Conservation (phyloP, 2,329 filamentous ascomycete species). For the Parastagonospora avenae region DNA sequence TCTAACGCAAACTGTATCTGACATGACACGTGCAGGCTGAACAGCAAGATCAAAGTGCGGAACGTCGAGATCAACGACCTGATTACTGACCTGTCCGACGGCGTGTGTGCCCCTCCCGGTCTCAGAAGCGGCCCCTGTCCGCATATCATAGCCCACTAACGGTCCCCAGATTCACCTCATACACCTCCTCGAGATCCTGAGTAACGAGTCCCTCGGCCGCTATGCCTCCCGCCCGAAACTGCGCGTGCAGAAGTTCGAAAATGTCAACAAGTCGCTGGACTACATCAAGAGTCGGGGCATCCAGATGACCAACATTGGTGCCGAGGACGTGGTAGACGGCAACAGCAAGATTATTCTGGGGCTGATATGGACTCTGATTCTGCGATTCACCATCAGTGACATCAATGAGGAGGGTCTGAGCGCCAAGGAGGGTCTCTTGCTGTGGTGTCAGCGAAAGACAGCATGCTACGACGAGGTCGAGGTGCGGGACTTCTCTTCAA, state of each 20-base stretch:
- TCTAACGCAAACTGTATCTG: slow-evolving; percentile 11
- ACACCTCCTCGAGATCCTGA: slow-evolving; percentile 95
- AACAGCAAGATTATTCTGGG: slow-evolving; percentile 97
- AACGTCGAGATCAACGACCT: slow-evolving; percentile 83
- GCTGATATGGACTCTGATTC: slow-evolving; percentile 97
- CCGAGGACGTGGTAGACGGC: slow-evolving; percentile 96
- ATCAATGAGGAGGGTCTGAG: slow-evolving; percentile 98
- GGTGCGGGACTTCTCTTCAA: slow-evolving; percentile 89
- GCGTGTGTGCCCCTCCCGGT: slow-evolving; percentile 64
- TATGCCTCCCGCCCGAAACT: slow-evolving; percentile 97
- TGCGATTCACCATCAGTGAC: slow-evolving; percentile 97
- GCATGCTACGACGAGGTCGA: slow-evolving; percentile 98
- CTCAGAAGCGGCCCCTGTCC: slow-evolving; percentile 6
- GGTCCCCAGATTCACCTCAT: slow-evolving; percentile 80
- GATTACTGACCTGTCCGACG: slow-evolving; percentile 88
- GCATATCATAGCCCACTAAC: slow-evolving; percentile 13
- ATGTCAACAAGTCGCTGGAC: slow-evolving; percentile 93
- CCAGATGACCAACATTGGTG: slow-evolving; percentile 97
- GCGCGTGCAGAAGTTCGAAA: slow-evolving; percentile 95
- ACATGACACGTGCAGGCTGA: slow-evolving; percentile 69
- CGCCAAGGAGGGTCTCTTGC: slow-evolving; percentile 88
- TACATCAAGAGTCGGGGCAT: slow-evolving; percentile 91
- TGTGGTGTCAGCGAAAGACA: slow-evolving; percentile 99
- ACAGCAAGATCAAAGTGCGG: slow-evolving; percentile 86
- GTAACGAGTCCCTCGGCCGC: slow-evolving; percentile 89